Evolutionary conservation across 78 protist genomes (phyloP), one percentile per base, ranked within the genome.

Genomic region (Bodo saltans): DNA sequence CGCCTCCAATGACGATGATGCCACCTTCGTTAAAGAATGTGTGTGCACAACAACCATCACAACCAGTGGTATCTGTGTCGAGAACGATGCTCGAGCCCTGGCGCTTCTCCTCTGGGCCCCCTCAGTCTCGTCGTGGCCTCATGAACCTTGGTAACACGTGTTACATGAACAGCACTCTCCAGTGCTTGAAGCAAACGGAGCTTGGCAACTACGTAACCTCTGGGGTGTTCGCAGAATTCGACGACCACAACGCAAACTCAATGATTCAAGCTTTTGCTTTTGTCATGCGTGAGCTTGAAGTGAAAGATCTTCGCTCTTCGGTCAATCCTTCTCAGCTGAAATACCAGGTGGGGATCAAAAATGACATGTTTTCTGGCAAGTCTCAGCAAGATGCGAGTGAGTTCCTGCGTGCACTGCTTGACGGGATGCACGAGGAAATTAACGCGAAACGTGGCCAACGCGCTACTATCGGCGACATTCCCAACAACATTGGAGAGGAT

Each of bases 391-490:
- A 84, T 52, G 27, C 42, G 17, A 72, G 72, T 2, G 87, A 84
- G 73, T 74, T 84, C 69, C 87, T 84, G 32, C 75, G 87, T 30
- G 35, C 37, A 42, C 79, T 74, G 33, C 37, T 84, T 29, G 87
- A 84, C 60, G 87, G 82, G 33, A 47, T 83, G 72, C 87, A 83
- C 39, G 87, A 83, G 37, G 87, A 83, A 23, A 74, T 83, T 30
- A 79, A 52, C 60, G 8, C 60, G 21, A 3, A n/a, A 29, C 8
- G 32, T 25, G 47, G 26, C n/a, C 29, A 3, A 25, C 38, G 12
- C 12, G 53, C 71, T 42, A 21, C 30, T 30, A 28, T 1, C 17
- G 3, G 30, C 25, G 42, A 12, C 28, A 27, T 32, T 23, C 23
- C 30, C 23, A 37, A 70, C 35, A 11, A 28, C 25, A 32, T 8